phyloP scores from a whole-genome alignment of 208 protist genomes.

The Wallacemonas rigidus region DNA sequence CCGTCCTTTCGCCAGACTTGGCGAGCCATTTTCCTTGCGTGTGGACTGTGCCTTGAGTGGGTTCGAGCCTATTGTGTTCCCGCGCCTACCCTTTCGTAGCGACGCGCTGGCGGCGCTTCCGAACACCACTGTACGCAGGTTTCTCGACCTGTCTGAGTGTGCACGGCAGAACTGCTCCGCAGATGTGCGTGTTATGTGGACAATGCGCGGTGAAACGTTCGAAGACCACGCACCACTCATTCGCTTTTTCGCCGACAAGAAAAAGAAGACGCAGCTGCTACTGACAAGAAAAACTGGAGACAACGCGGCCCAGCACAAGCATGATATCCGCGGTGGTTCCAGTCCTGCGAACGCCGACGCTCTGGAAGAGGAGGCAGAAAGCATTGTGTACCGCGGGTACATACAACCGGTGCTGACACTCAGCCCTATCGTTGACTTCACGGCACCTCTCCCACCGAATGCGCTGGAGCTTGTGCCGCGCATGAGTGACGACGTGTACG shows the following conservation, averaged over 20 bases:
- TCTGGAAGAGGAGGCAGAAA: neutral
- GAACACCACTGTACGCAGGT: neutral
- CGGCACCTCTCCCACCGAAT: slow-evolving; percentile 50
- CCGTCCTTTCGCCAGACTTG: slow-evolving; percentile 27
- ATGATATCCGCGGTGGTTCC: slow-evolving; percentile 2
- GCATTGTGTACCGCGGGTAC: slow-evolving; percentile 37
- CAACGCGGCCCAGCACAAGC: neutral
- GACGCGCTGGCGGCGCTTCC: slow-evolving; percentile 15
- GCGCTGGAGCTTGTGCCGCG: slow-evolving; percentile 41
- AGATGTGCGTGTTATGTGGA: slow-evolving; percentile 25
- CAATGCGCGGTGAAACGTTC: slow-evolving; percentile 34
- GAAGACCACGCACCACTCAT: slow-evolving; percentile 26
- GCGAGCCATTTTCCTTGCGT: slow-evolving; percentile 24
- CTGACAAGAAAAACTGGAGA: slow-evolving; percentile 12
- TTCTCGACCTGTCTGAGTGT: slow-evolving; percentile 25
- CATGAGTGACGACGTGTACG: slow-evolving; percentile 54
- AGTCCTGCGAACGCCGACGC: neutral
- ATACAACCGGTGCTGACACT: slow-evolving; percentile 69
- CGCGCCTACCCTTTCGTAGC: slow-evolving; percentile 25
- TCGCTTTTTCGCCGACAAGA: slow-evolving; percentile 31
- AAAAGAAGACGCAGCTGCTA: slow-evolving; percentile 33
- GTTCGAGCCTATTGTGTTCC: slow-evolving; percentile 32
- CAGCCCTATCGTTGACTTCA: slow-evolving; percentile 75
- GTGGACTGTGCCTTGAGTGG: slow-evolving; percentile 27
- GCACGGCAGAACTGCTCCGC: slow-evolving; percentile 27